Conservation (phyloP, 2,329 filamentous ascomycete species). For the Aspergillus fischeri region DNA sequence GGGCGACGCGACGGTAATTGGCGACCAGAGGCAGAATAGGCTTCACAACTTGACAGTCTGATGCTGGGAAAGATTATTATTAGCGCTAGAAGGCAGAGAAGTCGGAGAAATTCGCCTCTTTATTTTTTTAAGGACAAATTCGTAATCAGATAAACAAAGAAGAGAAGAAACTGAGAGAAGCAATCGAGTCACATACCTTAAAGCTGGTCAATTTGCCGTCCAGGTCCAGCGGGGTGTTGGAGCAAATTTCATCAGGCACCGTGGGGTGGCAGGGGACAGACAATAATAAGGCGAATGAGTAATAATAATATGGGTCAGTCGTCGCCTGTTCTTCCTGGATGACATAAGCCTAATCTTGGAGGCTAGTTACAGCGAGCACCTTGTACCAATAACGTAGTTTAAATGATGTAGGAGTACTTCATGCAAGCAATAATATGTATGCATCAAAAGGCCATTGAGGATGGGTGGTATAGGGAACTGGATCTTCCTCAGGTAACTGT, state of each 20-base stretch:
- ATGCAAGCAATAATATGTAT: not conserved
- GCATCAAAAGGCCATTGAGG: not conserved
- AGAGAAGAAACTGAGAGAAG: not conserved
- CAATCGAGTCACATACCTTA: conserved; percentile 17
- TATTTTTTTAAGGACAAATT: not conserved
- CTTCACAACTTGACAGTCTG: conserved; percentile 13
- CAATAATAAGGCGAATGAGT: conserved; percentile 1
- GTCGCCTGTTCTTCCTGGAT: conserved; percentile 20
- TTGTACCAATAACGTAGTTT: not conserved
- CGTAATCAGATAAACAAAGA: not conserved
- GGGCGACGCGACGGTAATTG: conserved; percentile 36
- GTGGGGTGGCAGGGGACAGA: conserved; percentile 25
- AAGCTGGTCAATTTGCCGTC: conserved; percentile 20
- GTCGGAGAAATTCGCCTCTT: not conserved
- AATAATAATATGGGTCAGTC: conserved; percentile 6
- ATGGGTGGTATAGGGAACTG: not conserved
- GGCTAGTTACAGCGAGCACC: not conserved
- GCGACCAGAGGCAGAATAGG: conserved; percentile 20
- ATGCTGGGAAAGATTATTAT: conserved; percentile 12
- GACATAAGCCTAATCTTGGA: conserved; percentile 24
- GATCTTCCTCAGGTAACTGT: not conserved
- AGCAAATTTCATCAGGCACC: conserved; percentile 35
- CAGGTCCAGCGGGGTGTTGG: conserved; percentile 26
- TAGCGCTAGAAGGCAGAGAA: not conserved
- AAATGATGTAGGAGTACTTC: not conserved